Evolutionary conservation across 768 basidiomycete genomes (phyloP), one percentile per base, ranked within the genome.

Genomic region (Lactifluus pinguis): DNA sequence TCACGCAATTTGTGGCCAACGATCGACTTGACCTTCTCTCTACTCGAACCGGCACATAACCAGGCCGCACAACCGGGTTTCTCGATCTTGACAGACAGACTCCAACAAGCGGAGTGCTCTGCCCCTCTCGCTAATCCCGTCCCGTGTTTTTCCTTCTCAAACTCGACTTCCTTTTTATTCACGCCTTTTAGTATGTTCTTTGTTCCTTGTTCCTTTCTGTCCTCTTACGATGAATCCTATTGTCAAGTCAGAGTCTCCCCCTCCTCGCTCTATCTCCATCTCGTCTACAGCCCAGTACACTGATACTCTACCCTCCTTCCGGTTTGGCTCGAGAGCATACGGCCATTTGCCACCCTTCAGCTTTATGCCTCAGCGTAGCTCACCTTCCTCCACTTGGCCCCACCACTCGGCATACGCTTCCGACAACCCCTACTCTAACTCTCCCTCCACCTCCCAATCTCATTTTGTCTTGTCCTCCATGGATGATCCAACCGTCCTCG

Each of bases 401-500:
- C 30, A 39, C n/a, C 45, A 51, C 32, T 13, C 56, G 8, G 4
- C 61, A 44, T 34, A 53, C 44, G 25, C 49, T 17, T 42, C 52
- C 10, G n/a, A 41, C 11, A 59, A 50, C n/a, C 47, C 57, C 6
- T 59, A 59, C 50, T 55, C 44, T 32, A 34, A 17, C 19, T 19
- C 56, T 17, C 19, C 50, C 5, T 19, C 52, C 21, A 14, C 2
- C 29, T 64, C 63, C 3, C 60, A 61, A 19, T 38, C 63, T 29
- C 61, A 57, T 45, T 58, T 63, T 34, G 29, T 32, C 15, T 48
- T 52, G 57, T 30, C 69, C 52, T 6, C 57, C 29, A 25, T 39
- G 66, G 38, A 55, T 32, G 67, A 67, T 67, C 52, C 41, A 64
- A 41, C 68, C 54, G 67, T 71, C 61, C 69, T 80, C 68, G 73